Evolutionary conservation across 345 rosid genomes (phyloP), one percentile per base, ranked within the genome.

Genomic region (Cardamine occulta): DNA sequence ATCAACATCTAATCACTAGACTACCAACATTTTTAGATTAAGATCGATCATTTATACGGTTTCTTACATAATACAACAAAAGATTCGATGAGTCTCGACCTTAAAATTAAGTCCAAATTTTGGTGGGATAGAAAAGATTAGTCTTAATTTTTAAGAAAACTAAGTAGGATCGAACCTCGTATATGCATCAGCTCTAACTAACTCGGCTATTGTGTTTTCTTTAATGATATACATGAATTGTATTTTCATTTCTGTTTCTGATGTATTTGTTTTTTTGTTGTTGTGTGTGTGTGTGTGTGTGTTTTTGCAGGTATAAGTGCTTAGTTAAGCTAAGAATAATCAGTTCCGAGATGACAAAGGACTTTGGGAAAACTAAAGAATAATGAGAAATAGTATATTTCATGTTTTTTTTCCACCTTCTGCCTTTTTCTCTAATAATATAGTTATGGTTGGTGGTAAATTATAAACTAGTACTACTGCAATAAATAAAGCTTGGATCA

Each of bases 271-370:
- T 6, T 40, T 49, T 21, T 15, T 2, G 21, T 32, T 5, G 9
- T 7, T 13, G 1, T 10, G 7, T 68, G 15, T 24, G 26, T 24
- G 29, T 28, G 29, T 28, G 29, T 28, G 29, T 28, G 31, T 28
- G 31, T 28, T 28, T 34, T 6, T 44, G 64, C 64, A 70, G 55
- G 65, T 42, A 28, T 56, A 55, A 55, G 48, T 56, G 65, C 32
- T 42, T 70, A 68, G 51, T 37, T 19, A 2, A 68, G 52, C 7
- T 9, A 68, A 28, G 73, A 55, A 8, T n/a, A 55, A 8, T n/a
- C 37, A 26, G 3, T 6, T n/a, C 28, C 13, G 40, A 34, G 44
- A 56, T 17, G 31, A 28, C 7, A 8, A 5, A 69, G 54, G 42
- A 10, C 29, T 28, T 29, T 18, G 19, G 4, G 1, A 69, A 7